Base-by-base conservation (phyloP, 129 eudicot genomes). In the Kitagawia praeruptora region DNA sequence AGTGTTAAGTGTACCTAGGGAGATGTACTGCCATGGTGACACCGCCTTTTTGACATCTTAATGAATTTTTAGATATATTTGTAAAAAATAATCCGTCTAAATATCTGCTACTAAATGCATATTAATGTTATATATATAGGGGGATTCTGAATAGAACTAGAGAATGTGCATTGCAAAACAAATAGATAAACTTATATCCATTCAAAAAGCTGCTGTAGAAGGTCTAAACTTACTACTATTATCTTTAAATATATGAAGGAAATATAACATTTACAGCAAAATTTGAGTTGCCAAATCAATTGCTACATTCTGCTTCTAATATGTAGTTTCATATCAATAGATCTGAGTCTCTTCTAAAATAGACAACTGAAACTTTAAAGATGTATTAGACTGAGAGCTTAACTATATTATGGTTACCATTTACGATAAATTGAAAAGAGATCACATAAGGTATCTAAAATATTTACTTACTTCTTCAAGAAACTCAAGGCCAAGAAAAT, bases 401-500 rank as follows among this genome's bases (percentile, higher is more conserved):
- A 73, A 42, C 12, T 4, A 42, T 2, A 38, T 38, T 14, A 71
- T 74, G 21, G 11, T 40, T 41, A 72, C 6, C 16, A 72, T 13
- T 19, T 21, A 41, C 13, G 28, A 23, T 23, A 38, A 41, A 23
- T 8, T 27, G 66, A 45, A 44, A 4, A 38, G 23, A 75, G 66
- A 47, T 63, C 25, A 51, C 37, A 23, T 23, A 54, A 73, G 21
- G 58, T 74, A 80, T 37, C 38, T 10, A 2, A 31, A 80, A 21
- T 38, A 3, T 45, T 53, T 67, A 76, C 81, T 89, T 81, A 89
- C 96, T 80, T 91, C 85, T 70, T 76, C 79, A 34, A 87, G 82
- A 84, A 91, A 91, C 39, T 91, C 90, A 81, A 87, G 85, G 70
- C 90, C 89, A 23, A 84, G 46, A 79, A 91, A 91, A 66, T 87